Conservation (phyloP, 148 eudicot species). For the Camellia lanceoleosa region DNA sequence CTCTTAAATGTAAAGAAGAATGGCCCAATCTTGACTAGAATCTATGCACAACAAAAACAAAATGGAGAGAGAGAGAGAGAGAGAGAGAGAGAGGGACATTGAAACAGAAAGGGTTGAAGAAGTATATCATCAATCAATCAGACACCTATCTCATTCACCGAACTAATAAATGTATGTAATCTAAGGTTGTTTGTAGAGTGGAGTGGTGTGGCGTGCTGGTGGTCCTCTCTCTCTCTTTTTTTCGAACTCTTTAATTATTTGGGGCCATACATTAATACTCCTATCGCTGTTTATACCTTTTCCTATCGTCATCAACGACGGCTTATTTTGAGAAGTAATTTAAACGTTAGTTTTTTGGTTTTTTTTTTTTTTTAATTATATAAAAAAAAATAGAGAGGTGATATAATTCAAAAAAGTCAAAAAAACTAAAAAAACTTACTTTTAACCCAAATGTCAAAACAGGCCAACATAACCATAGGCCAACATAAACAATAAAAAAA, state of each 20-base stretch:
- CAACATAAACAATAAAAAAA: too few relatives aligned
- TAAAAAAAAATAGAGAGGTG: too few relatives aligned
- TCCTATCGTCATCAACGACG: not conserved
- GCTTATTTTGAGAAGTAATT: too few relatives aligned
- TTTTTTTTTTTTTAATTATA: too few relatives aligned
- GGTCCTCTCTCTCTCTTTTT: not conserved
- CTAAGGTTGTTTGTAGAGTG: not conserved
- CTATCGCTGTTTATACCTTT: constrained; percentile 1
- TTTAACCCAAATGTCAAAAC: too few relatives aligned
- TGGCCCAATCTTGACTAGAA: constrained; percentile 14
- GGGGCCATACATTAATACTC: not conserved
- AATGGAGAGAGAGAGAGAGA: not conserved
- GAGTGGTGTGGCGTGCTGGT: not conserved
- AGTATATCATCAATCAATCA: not conserved
- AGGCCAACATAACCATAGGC: too few relatives aligned
- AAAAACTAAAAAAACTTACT: too few relatives aligned
- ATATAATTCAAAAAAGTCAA: too few relatives aligned
- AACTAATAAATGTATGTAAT: not conserved
- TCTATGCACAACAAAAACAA: not conserved
- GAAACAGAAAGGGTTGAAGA: not conserved
- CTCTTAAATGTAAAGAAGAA: not conserved
- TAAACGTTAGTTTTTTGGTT: too few relatives aligned
- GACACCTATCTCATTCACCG: not conserved
- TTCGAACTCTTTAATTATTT: not conserved
- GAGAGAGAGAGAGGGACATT: constrained; percentile 1